Evolutionary conservation across 345 rosid species (phyloP), one percentile per base, ranked within the genome.

Genomic region (Viola odorata): DNA sequence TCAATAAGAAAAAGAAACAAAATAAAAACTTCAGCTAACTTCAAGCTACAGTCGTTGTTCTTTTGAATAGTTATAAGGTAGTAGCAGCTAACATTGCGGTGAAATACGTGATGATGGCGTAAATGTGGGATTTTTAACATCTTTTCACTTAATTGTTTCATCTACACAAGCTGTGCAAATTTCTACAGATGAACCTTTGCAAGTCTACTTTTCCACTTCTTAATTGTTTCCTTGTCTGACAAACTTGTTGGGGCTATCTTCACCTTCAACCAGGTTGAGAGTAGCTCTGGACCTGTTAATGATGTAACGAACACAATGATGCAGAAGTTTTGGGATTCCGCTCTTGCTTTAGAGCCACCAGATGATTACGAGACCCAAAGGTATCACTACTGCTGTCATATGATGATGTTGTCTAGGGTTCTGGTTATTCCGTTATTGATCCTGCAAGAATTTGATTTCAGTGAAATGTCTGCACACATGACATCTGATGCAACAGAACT

Each of bases 281-380:
- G 69, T 71, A 69, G 94, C 73, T 77, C 95, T 32, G 98, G 95
- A 65, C 84, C 91, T 70, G 97, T 82, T 68, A 91, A 84, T 75
- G 99, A 87, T 42, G 77, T 88, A 79, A 81, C 96, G n/a, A 91
- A 71, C 70, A 83, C 99, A 41, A 88, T 95, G 95, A 88, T 91
- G 99, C 99, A 95, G 69, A 95, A 88, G 65, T 95, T 95, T 61
- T 95, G 98, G 99, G 99, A 95, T 70, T 91, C 98, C 32, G 87
- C 96, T 12, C 91, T 95, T 75, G 81, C 96, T 12, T 80, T 91
- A 68, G 99, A 95, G 40, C 92, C 98, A 16, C 81, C 86, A 17
- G 96, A 89, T 66, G 96, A 91, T 73, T 86, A 77, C 53, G 99
- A 95, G 48, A 81, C 96, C 49, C 88, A 83, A n/a, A 94, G 99